Evolutionary conservation across 2,329 filamentous ascomycete species (phyloP).

Genomic region (Aspergillus bombycis): DNA sequence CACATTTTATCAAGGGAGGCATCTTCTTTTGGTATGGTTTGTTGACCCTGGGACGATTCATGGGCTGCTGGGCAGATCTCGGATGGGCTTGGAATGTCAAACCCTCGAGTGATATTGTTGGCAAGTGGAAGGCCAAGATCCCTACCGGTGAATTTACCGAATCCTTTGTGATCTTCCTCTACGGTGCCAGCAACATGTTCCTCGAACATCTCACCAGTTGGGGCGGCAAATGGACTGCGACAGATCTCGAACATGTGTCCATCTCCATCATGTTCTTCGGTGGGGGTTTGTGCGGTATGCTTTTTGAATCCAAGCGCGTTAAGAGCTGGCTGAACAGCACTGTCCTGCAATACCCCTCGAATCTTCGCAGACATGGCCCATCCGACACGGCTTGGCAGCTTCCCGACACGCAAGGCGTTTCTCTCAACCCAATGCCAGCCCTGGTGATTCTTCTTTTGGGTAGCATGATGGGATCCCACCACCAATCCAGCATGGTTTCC

Average conservation of each 20-base stretch:
- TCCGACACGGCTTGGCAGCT: constrained; percentile 57
- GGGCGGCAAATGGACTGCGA: constrained; percentile 71
- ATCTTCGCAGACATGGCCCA: constrained; percentile 36
- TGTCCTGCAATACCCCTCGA: constrained; percentile 46
- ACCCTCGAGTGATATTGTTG: constrained; percentile 60
- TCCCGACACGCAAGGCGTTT: constrained; percentile 71
- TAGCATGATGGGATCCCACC: constrained; percentile 93
- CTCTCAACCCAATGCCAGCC: constrained; percentile 85
- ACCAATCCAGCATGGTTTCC: constrained; percentile 79
- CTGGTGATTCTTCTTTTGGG: constrained; percentile 85
- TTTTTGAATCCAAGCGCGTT: constrained; percentile 74
- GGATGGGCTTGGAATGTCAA: constrained; percentile 96
- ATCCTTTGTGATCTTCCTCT: constrained; percentile 85
- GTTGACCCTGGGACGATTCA: constrained; percentile 84
- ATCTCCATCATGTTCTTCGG: constrained; percentile 95
- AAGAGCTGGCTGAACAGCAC: constrained; percentile 59
- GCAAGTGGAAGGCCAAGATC: constrained; percentile 63
- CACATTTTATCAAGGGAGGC: constrained; percentile 91
- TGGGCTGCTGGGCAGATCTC: constrained; percentile 84
- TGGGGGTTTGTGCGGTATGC: constrained; percentile 84
- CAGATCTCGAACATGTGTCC: constrained; percentile 87
- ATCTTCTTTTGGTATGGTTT: constrained; percentile 95
- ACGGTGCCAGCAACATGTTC: constrained; percentile 88
- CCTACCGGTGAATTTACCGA: constrained; percentile 88
- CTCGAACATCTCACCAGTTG: constrained; percentile 81